Conservation (phyloP, 495 filamentous ascomycete species). For the Aspergillus steynii region DNA sequence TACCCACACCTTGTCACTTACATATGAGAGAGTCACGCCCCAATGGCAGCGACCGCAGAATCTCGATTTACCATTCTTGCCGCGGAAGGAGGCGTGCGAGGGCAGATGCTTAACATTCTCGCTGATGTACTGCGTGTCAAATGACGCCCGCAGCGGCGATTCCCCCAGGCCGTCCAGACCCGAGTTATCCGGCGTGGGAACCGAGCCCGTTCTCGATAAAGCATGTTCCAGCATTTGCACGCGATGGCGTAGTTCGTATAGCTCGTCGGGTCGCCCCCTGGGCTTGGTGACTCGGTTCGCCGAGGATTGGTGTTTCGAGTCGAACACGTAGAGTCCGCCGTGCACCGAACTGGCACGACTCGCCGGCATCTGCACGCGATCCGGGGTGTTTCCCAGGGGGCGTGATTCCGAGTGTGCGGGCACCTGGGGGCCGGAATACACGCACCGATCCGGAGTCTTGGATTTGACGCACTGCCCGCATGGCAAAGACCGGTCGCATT, state of each 20-base stretch:
- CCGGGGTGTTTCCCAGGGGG: slow-evolving; percentile 16
- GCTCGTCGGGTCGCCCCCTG: slow-evolving; percentile 29
- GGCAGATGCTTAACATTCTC: slow-evolving; percentile 36
- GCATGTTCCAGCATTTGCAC: slow-evolving; percentile 34
- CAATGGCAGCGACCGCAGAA: slow-evolving; percentile 52
- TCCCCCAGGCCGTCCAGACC: slow-evolving; percentile 29
- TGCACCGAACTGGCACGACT: slow-evolving; percentile 17
- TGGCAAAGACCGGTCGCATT: slow-evolving; percentile 66
- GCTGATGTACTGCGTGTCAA: slow-evolving; percentile 27
- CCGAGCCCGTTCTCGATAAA: slow-evolving; percentile 22
- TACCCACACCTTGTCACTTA: slow-evolving; percentile 24
- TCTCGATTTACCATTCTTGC: slow-evolving; percentile 47
- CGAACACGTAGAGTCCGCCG: slow-evolving; percentile 42
- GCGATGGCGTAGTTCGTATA: slow-evolving; percentile 35
- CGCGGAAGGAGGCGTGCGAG: slow-evolving; percentile 40
- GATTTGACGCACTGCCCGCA: slow-evolving; percentile 64
- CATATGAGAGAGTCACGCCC: slow-evolving; percentile 46
- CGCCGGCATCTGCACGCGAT: slow-evolving; percentile 19
- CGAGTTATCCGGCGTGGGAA: slow-evolving; percentile 32
- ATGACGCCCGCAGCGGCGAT: slow-evolving; percentile 12
- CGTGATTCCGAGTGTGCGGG: slow-evolving; percentile 12
- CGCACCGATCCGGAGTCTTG: slow-evolving; percentile 37
- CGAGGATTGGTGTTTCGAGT: slow-evolving; percentile 33
- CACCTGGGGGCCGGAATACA: slow-evolving; percentile 32
- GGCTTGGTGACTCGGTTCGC: slow-evolving; percentile 33